Base-by-base conservation (phyloP, 2,329 filamentous ascomycete genomes). In the Nigrospora oryzae region DNA sequence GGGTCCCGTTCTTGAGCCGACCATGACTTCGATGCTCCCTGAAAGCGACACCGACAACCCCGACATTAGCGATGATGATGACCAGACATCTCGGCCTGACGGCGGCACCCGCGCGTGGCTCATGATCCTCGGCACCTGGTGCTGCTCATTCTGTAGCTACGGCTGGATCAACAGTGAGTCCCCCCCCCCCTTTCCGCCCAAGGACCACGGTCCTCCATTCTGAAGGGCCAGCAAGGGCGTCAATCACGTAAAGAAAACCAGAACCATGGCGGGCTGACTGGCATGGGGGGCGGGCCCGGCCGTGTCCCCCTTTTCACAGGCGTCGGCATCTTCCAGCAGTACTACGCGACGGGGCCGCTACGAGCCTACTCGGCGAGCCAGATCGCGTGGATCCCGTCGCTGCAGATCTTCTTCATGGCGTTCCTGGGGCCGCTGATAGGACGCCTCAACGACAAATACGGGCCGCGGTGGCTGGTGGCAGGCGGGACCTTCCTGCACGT, bases 371-470 rank as follows among this genome's bases (percentile, higher is more conserved):
- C 68, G 3, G 59, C 71, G 6, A 77, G 73, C 44, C 66, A 71
- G 1, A 66, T 83, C 32, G 69, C 77, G 42, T 83, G 80, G 79
- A 81, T 83, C 51, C 64, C 73, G 11, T 77, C 76, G 6, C 57
- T 76, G 19, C 69, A 81, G 55, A 61, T 71, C 13, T 79, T 68
- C 44, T 55, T 63, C 46, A 66, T 68, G 62, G 43, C 60, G 28
- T 34, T 38, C 31, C 39, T 46, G 19, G 32, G 41, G 44, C 38
- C 47, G 61, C 46, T 80, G 67, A 43, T 67, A 42, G 84, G 84
- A 1, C 77, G 74, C 36, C 39, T 84, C 11, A 85, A 77, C 53
- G 84, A 88, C 59, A 75, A 69, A 50, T 77, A 78, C 50, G 84
- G 84, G 2, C 80, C 83, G 1, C 70, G 71, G 35, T 75, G 68